Base-by-base conservation (phyloP, 345 rosid genomes). In the Populus alba region DNA sequence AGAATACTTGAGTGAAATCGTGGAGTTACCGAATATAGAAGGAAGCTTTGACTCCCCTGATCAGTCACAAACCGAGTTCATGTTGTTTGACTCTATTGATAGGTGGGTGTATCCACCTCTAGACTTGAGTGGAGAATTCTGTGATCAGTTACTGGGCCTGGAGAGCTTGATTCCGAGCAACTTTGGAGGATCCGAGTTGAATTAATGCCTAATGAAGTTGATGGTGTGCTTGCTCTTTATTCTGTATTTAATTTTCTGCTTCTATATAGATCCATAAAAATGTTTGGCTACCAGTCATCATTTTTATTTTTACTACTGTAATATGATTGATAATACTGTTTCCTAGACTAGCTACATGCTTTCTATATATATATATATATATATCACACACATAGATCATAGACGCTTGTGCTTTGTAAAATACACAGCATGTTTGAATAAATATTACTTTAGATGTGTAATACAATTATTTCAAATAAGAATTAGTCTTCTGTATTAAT, bases 1-100 rank as follows among this genome's bases (percentile, higher is more conserved):
- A 9, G 63, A 57, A 23, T 57, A n/a, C 63, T 68, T 81, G 62
- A 72, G 49, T 8, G 83, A 81, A 71, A 81, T 81, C 3, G 80
- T 81, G 59, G 80, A 76, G 76, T 37, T 81, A 45, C 83, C 83
- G 20, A 81, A 76, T 45, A 71, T 81, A 55, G 83, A 81, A 17
- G 83, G 80, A 69, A 65, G 77, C 41, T 76, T 71, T 51, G 79
- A 80, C 35, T 75, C 66, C 38, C n/a, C 69, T 9, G 67, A 57
- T 1, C 63, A 71, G 57, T 29, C 68, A 0, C n/a, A 2, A 33
- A 55, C 37, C 20, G 83, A 80, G 78, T 70, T 80, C 12, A 18
- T 75, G 25, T 2, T 70, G 72, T 23, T 80, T 25, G 82, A 80
- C 66, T 75, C 82, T 9, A 72, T 75, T 23, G 82, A 80, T 6